Base-by-base conservation (phyloP, 2,329 filamentous ascomycete genomes). In the Fusarium equiseti region DNA sequence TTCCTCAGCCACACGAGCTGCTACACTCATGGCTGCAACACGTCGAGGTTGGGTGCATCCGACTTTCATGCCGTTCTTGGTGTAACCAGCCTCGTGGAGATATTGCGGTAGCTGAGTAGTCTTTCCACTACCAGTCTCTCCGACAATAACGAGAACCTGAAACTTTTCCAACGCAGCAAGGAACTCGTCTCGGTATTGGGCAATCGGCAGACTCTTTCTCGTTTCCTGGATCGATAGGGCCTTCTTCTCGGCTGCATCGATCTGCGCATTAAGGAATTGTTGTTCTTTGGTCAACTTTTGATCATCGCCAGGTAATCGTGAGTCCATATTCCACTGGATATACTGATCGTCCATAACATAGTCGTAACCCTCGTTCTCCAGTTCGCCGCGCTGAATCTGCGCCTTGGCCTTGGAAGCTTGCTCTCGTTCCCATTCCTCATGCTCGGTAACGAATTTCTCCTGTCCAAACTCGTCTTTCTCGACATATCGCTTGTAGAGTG, bases 1-100 rank as follows among this genome's bases (percentile, higher is more conserved):
- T 78, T 99, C 96, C 59, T 98, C 95, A 0, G 95, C 93, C 4
- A 99, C 96, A 85, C 96, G 94, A 46, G 93, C 90, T n/a, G 96
- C 95, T 22, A 98, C 95, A 76, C 92, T 96, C 95, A 98, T 98
- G 31, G 96, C 96, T 6, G 96, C 96, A 13, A 99, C 96, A 84
- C 96, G 90, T 73, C 96, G 90, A 7, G 96, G 96, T 72, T 99
- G 96, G 0, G 96, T 99, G 76, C 95, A 97, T 7, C 93, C 95
- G 13, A 99, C 89, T 79, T 95, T 97, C 80, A 92, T 85, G 8
- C 92, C 94, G 24, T 88, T 87, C 77, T 95, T 94, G 4, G 94
- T 97, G 75, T 92, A 97, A 3, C 95, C 95, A 0, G 93, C 93
- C 79, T 98, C 95, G 75, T 97, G 91, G 0, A 98, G 86, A 77